Base-by-base conservation (phyloP, 768 basidiomycete species). In the Lactifluus pinguis region DNA sequence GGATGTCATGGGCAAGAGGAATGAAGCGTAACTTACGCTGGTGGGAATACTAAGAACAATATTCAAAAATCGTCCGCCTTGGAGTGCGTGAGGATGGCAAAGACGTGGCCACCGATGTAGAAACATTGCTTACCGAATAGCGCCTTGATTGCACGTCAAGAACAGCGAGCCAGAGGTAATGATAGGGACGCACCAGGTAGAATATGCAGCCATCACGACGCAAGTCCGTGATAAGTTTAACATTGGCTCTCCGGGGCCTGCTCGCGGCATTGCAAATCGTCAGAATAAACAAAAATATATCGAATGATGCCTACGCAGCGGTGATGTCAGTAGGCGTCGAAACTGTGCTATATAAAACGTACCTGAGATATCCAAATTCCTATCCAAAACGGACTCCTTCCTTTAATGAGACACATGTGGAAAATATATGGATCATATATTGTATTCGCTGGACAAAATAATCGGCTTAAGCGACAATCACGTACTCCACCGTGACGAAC, bases 251-350 rank as follows among this genome's bases (percentile, higher is more conserved):
- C 17, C 72, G 71, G 1, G 76, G 76, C 4, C 73, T 67, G 48
- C 72, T 71, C 14, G 75, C 60, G 1, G 75, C 75, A 62, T 77
- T 76, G 55, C 71, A 70, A 44, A 69, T 61, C 0, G 71, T 73
- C 15, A 72, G 69, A 9, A 69, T 48, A 13, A 77, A 67, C 2
- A 77, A 74, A 45, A 73, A 63, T 1, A 72, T 50, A 51, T 77
- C 75, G 48, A 76, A 75, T 6, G 74, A 55, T 55, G 75, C 67
- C 75, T 76, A 63, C n/a, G 25, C 9, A 10, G 39, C 5, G 25
- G 48, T 15, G 4, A 9, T 49, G 19, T 48, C 21, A 52, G 45
- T 29, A n/a, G n/a, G 9, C 52, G 21, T n/a, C 19, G 39, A 14
- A 48, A 19, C 17, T 6, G 19, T 17, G 10, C 17, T n/a, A 44